These are phyloP conservation scores for Allium cepa DNA, from an alignment of 106 monocot genomes.

Conservation along the genomic window DNA sequence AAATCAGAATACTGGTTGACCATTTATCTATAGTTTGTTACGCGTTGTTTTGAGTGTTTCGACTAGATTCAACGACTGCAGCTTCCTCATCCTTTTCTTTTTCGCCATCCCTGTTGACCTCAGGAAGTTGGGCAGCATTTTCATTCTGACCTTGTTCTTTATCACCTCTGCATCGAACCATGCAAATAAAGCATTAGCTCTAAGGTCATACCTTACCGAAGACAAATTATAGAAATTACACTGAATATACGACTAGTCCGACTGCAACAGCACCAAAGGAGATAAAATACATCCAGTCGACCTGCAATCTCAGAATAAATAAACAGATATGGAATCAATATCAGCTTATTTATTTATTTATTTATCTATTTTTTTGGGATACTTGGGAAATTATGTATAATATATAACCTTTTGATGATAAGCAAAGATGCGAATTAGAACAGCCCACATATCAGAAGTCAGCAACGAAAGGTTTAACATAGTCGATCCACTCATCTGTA, in stretches of 20 bases:
- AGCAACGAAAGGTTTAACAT: slow-evolving; percentile 91
- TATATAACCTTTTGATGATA: slow-evolving; percentile 66
- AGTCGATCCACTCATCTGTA: slow-evolving; percentile 83
- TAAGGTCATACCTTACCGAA: neutral
- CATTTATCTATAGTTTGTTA: no score
- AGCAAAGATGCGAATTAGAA: slow-evolving; percentile 88
- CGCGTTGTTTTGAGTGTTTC: no score
- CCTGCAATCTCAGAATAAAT: slow-evolving; percentile 25
- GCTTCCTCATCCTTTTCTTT: slow-evolving; percentile 44
- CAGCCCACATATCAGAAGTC: slow-evolving; percentile 97
- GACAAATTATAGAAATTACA: slow-evolving; percentile 19
- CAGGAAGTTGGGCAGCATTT: slow-evolving; percentile 16
- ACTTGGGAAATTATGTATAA: neutral
- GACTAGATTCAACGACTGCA: neutral
- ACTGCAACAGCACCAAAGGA: slow-evolving; percentile 60
- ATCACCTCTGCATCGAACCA: slow-evolving; percentile 22
- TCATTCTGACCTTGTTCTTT: slow-evolving; percentile 21
- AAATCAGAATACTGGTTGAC: no score
- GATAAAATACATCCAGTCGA: slow-evolving; percentile 94
- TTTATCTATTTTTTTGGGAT: no score
- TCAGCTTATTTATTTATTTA: neutral
- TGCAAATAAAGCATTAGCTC: neutral
- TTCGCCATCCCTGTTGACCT: slow-evolving; percentile 3
- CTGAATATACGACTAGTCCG: slow-evolving; percentile 65
- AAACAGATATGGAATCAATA: neutral